Evolutionary conservation across 495 filamentous ascomycete genomes (phyloP).

Genomic region (Penicillium chermesinum): DNA sequence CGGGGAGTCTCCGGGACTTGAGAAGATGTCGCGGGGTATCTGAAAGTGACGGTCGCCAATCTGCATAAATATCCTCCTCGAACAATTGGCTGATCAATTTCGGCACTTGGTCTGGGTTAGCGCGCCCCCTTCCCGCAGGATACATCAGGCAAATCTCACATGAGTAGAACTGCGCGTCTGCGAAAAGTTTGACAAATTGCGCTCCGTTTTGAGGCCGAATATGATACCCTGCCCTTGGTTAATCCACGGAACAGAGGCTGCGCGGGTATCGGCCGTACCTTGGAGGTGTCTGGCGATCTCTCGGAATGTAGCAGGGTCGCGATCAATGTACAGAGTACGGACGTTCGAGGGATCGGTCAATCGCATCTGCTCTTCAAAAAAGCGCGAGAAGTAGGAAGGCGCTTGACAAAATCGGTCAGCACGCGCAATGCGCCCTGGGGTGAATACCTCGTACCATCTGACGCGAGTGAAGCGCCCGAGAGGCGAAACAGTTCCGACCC

Average conservation of each 20-base stretch:
- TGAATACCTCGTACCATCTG: slow-evolving; percentile 69
- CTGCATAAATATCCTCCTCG: slow-evolving; percentile 84
- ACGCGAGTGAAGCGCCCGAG: slow-evolving; percentile 90
- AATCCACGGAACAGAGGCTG: not conserved
- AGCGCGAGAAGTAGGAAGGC: slow-evolving; percentile 95
- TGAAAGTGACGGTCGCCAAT: slow-evolving; percentile 84
- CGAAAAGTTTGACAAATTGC: slow-evolving; percentile 88
- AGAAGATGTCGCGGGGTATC: slow-evolving; percentile 85
- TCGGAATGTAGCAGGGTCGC: slow-evolving; percentile 82
- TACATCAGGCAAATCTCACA: slow-evolving; percentile 40
- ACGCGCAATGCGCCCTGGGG: not conserved
- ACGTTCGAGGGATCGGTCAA: slow-evolving; percentile 51
- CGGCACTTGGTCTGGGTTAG: slow-evolving; percentile 55
- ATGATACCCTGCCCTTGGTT: slow-evolving; percentile 61
- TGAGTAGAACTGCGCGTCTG: slow-evolving; percentile 93
- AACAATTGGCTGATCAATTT: slow-evolving; percentile 91
- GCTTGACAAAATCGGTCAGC: slow-evolving; percentile 46
- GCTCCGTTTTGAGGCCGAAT: slow-evolving; percentile 73
- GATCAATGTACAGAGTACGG: slow-evolving; percentile 87
- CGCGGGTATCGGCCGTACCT: slow-evolving; percentile 38
- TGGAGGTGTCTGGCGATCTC: slow-evolving; percentile 91
- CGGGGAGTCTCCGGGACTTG: slow-evolving; percentile 74
- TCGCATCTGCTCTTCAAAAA: slow-evolving; percentile 80
- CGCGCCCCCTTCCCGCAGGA: not conserved
- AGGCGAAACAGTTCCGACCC: slow-evolving; percentile 86